phyloP scores from a whole-genome alignment of 176 grass and related monocot species.

The Oryza longistaminata region DNA sequence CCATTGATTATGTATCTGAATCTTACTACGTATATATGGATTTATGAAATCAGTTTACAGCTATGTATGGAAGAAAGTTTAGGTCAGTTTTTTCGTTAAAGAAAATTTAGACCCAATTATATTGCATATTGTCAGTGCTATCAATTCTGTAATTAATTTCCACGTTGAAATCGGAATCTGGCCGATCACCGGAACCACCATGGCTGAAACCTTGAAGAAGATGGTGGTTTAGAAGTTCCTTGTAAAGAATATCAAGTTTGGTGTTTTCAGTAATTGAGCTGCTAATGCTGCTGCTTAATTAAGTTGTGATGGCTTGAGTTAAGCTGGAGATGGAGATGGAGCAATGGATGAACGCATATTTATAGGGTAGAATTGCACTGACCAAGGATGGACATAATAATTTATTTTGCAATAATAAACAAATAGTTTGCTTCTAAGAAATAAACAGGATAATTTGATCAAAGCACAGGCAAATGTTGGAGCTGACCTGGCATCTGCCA shows the following conservation, averaged over 20 bases:
- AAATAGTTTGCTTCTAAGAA: neutral
- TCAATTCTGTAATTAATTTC: neutral
- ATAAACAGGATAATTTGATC: conserved; percentile 2
- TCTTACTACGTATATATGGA: too few species aligned
- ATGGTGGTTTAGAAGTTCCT: neutral
- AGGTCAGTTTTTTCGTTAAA: neutral
- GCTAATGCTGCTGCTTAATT: neutral
- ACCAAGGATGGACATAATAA: neutral
- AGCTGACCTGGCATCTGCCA: neutral
- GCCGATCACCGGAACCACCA: conserved; percentile 49
- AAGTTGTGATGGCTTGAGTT: neutral
- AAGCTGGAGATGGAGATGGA: neutral
- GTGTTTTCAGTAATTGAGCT: neutral
- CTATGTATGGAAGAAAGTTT: neutral
- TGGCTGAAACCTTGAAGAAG: neutral
- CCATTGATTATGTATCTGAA: too few species aligned
- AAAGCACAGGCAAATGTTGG: conserved; percentile 18
- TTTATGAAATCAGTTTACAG: neutral
- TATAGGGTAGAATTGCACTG: neutral
- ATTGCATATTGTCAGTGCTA: neutral
- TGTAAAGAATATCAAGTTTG: neutral
- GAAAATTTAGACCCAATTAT: neutral
- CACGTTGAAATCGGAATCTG: neutral
- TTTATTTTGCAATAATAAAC: neutral
- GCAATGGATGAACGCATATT: conserved; percentile 2